Evolutionary conservation across 2,329 filamentous ascomycete genomes (phyloP).

Genomic region (Verticillium nonalfalfae): DNA sequence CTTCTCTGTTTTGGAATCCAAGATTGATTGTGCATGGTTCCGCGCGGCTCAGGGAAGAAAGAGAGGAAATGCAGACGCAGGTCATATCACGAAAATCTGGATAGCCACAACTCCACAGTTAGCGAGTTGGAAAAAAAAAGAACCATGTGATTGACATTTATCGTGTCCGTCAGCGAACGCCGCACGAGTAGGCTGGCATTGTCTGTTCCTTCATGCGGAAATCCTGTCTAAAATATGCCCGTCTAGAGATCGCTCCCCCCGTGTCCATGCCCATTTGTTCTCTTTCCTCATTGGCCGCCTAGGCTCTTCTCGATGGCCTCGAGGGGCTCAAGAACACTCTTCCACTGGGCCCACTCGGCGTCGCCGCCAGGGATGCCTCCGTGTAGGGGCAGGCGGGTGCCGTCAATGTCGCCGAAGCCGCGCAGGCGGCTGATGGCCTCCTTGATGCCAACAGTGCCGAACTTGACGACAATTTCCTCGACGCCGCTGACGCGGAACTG

Average conservation of each 20-base stretch:
- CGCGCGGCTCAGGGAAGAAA: neutral
- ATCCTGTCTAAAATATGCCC: neutral
- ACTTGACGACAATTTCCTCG: constrained; percentile 55
- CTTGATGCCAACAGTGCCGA: constrained; percentile 59
- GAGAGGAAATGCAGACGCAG: neutral
- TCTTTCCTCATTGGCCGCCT: neutral
- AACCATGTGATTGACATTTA: neutral
- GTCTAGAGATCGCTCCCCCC: neutral
- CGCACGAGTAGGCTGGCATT: neutral
- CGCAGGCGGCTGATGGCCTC: constrained; percentile 55
- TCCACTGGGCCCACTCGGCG: constrained; percentile 50
- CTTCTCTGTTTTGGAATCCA: neutral
- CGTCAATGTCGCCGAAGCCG: constrained; percentile 52
- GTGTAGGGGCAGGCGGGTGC: constrained; percentile 50
- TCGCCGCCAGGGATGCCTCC: constrained; percentile 53
- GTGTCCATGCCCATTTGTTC: too few species aligned
- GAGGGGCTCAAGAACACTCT: constrained; percentile 32
- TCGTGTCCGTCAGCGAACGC: neutral
- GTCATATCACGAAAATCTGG: neutral
- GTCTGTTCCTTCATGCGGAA: neutral
- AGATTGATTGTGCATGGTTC: neutral
- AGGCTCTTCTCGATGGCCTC: constrained; percentile 32
- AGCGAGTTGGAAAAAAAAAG: neutral
- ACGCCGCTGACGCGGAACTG: constrained; percentile 56
- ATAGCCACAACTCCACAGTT: too few species aligned